Evolutionary conservation across 306 rosid genomes (phyloP).

Genomic region (Cucumis melo): DNA sequence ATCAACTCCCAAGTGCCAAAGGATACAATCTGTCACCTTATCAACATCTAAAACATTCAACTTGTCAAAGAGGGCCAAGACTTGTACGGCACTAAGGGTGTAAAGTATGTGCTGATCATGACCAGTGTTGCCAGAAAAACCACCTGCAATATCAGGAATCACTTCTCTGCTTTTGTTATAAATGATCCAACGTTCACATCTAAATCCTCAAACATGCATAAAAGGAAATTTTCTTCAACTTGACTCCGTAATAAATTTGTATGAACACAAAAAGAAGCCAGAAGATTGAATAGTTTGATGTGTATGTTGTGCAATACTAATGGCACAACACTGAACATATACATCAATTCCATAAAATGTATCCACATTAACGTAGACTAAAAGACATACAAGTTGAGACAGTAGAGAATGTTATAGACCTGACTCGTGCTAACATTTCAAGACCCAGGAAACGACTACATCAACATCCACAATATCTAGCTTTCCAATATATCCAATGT

Average conservation of each 20-base stretch:
- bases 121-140: conserved; percentile 70
- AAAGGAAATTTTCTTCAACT: too few relatives aligned
- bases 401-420: conserved; percentile 20
- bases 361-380: background rate
- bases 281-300: too few relatives aligned
- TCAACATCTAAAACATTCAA: conserved; percentile 42
- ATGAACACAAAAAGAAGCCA: too few relatives aligned
- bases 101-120: conserved; percentile 63
- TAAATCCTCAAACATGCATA: background rate
- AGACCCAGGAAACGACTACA: conserved; percentile 44
- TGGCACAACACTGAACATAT: background rate
- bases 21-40: conserved; percentile 79
- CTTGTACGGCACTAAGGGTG: conserved; percentile 74
- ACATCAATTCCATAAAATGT: background rate
- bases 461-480: too few relatives aligned
- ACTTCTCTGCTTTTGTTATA: background rate
- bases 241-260: too few relatives aligned
- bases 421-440: conserved; percentile 70
- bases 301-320: too few relatives aligned
- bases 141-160: conserved; percentile 37
- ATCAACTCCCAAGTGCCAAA: conserved; percentile 8
- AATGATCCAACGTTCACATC: too few relatives aligned
- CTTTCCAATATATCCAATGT: too few relatives aligned
- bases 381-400: background rate
- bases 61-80: conserved; percentile 63